Evolutionary conservation across 345 rosid species (phyloP).

Genomic region (Firmiana major): DNA sequence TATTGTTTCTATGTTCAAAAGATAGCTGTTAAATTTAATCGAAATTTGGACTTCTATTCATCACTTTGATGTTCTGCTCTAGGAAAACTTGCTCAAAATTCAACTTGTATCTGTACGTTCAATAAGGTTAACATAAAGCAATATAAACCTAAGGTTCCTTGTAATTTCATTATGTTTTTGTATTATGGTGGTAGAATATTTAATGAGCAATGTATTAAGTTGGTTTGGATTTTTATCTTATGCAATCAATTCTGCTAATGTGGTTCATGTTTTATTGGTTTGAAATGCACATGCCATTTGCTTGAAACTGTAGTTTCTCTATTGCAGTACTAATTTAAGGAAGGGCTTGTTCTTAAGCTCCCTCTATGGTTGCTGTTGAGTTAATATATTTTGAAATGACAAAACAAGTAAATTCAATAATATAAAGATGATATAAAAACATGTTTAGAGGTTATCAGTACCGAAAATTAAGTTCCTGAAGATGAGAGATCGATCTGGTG

Average conservation of each 20-base stretch:
- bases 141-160: background rate
- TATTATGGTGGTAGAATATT: background rate
- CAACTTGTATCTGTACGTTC: background rate
- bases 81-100: background rate
- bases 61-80: conserved; percentile 4
- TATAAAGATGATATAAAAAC: no score
- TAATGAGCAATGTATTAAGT: background rate
- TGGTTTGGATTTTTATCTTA: background rate
- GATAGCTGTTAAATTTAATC: no score
- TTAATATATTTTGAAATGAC: no score
- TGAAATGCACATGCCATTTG: background rate
- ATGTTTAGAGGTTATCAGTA: no score
- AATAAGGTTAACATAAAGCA: background rate
- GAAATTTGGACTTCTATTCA: background rate
- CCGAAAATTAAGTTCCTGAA: no score
- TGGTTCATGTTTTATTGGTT: conserved; percentile 2
- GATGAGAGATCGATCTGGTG: no score
- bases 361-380: conserved; percentile 20
- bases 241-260: conserved; percentile 4
- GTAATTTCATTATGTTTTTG: background rate
- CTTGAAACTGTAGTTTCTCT: conserved; percentile 14
- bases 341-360: conserved; percentile 4
- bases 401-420: no score
- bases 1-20: background rate
- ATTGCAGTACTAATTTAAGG: background rate